Evolutionary conservation across 78 protist species (phyloP), one percentile per base, ranked within the genome.

Genomic region (Chrysochromulina parva): DNA sequence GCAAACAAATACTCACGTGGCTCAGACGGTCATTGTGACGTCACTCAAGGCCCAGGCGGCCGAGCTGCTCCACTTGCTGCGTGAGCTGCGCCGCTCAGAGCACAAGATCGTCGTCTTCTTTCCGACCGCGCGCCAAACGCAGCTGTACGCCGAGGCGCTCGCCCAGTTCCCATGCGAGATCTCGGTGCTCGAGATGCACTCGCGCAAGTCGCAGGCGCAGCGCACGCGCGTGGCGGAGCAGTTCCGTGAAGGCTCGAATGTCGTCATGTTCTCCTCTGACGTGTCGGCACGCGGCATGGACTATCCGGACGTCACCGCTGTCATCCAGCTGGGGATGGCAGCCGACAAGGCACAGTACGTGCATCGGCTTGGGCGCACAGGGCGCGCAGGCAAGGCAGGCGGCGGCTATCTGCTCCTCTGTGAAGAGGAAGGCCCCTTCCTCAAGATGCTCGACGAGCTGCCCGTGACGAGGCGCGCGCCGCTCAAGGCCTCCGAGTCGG

Each of bases 341-440:
- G 24, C 93, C 9, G 80, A 59, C 74, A 28, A 76, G 53, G 95
- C 90, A 85, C 94, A 91, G 93, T 96, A 96, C 93, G 60, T 94
- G 22, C 97, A 95, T 67, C 96, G 97, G 10, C 88, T 94, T 3
- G 97, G 97, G n/a, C 92, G 97, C 52, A 94, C 97, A 0, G 96
- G 90, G 53, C 92, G 97, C 59, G 97, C 96, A 22, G 97, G 96
- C 82, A 84, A 88, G 88, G 47, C 1, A 28, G 97, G 97, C 53
- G 26, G 65, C 58, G 96, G 96, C 28, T 24, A 89, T 26, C 67
- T 91, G n/a, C 38, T 93, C 6, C 85, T 94, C 55, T 57, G 57
- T n/a, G 60, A 47, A 50, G 53, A 54, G 11, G 94, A 92, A 88
- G 24, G 1, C 24, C 26, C 2, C 73, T 76, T 94, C 58, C 80